Conservation (phyloP, 139 green algal genomes). For the Chlamydomonas sp. region DNA sequence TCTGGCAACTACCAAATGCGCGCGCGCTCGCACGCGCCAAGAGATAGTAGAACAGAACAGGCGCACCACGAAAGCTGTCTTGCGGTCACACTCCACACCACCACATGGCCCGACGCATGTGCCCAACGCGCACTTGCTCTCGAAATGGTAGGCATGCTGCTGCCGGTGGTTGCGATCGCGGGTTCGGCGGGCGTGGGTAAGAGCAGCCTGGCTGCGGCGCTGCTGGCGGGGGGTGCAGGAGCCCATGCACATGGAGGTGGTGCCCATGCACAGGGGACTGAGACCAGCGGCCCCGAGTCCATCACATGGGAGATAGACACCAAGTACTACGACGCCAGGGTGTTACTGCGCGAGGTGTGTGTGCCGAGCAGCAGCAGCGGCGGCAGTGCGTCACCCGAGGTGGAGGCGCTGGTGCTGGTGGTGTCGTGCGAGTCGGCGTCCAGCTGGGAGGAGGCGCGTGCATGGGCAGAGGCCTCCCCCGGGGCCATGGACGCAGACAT, state of each 20-base stretch:
- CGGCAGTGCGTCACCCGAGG: not conserved
- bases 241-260: too few species aligned
- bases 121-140: too few species aligned
- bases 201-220: not conserved
- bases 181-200: not conserved
- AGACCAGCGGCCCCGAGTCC: not conserved
- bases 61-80: too few species aligned
- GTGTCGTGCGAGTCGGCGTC: conserved; percentile 3
- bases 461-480: not conserved
- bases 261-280: not conserved
- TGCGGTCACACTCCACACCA: too few species aligned
- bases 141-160: not conserved
- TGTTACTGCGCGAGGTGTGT: not conserved
- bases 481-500: conserved; percentile 16
- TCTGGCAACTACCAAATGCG: too few species aligned
- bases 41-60: too few species aligned
- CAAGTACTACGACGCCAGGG: conserved; percentile 11
- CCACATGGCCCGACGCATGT: too few species aligned
- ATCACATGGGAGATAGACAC: conserved; percentile 10
- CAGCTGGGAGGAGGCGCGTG: not conserved
- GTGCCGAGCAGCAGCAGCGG: not conserved
- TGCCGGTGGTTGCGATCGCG: not conserved
- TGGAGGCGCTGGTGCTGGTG: conserved; percentile 30
- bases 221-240: too few species aligned
- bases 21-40: too few species aligned